Evolutionary conservation across 1,139 yeast genomes (phyloP), one percentile per base, ranked within the genome.

Genomic region (Taphrina flavorubra): DNA sequence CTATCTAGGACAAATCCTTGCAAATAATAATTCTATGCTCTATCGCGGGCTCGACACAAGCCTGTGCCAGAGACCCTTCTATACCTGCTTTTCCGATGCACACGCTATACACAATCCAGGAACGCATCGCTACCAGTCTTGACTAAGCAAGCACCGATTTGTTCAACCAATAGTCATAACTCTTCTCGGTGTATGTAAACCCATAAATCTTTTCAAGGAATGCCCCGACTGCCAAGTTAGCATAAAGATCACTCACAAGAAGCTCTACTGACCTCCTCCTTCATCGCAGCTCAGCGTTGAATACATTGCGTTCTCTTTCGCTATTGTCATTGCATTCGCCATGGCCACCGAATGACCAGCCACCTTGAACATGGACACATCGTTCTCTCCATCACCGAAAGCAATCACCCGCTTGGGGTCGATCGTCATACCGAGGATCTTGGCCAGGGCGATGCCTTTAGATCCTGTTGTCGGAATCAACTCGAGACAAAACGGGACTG

Each of bases 311-410:
- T 58, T 55, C 14, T 68, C 62, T n/a, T 25, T 44, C 6, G 70
- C 70, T n/a, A 58, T 51, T 6, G 61, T 53, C 70, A 68, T 68
- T 20, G 68, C 70, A 49, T 64, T 68, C 16, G 61, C 61, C 68
- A 68, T 64, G 51, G 58, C 60, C 37, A 68, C 70, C 13, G 70
- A 57, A 46, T 47, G 53, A 18, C 70, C 70, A 3, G 70, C 70
- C 51, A 68, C 59, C 53, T 49, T 63, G 58, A 68, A 68, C 70
- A 68, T 68, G 57, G 65, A 51, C 40, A 68, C 64, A 49, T 68
- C 70, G 44, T 68, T 68, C 62, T 68, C 65, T 7, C 70, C 70
- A 40, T 68, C 70, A 16, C 70, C 70, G 51, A 68, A 68, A n/a
- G 70, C 60, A 10, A 68, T 42, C 7, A 68, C 68, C 11, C 56